A percentile compares a stretch with the other conserved stretches of the same genome.
Evolutionary conservation across 2,329 filamentous ascomycete species (phyloP).

Genomic region (Colletotrichum scovillei): DNA sequence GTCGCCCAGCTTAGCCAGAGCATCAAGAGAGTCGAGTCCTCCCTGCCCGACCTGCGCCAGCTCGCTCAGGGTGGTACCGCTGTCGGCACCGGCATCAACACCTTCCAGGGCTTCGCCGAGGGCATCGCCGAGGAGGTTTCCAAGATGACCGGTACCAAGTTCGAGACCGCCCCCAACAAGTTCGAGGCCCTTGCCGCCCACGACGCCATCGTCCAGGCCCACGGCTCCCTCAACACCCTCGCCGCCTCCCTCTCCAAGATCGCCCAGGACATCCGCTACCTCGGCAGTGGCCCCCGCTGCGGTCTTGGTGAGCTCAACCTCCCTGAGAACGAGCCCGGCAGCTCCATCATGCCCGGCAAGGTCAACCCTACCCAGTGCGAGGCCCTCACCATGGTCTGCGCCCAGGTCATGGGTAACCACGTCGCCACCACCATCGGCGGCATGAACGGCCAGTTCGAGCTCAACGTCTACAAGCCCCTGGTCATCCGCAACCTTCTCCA

Average conservation of each 20-base stretch:
- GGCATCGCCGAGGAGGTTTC: slow-evolving; percentile 90
- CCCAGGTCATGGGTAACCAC: slow-evolving; percentile 98
- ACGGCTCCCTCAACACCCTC: slow-evolving; percentile 92
- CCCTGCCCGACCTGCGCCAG: slow-evolving; percentile 84
- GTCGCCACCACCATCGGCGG: slow-evolving; percentile 92
- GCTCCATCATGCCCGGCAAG: slow-evolving; percentile 99
- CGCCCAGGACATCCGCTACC: slow-evolving; percentile 96
- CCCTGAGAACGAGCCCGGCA: slow-evolving; percentile 97
- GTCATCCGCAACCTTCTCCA: slow-evolving; percentile 96
- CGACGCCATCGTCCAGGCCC: slow-evolving; percentile 94
- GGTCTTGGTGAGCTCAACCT: slow-evolving; percentile 93
- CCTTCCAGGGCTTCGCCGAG: slow-evolving; percentile 95
- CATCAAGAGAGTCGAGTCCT: slow-evolving; percentile 85
- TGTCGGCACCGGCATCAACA: slow-evolving; percentile 97
- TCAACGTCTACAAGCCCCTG: slow-evolving; percentile 99
- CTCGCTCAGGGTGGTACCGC: slow-evolving; percentile 97
- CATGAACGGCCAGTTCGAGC: slow-evolving; percentile 97
- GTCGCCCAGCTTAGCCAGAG: slow-evolving; percentile 93
- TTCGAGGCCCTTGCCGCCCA: slow-evolving; percentile 97
- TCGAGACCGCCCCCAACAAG: slow-evolving; percentile 98
- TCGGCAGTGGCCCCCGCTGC: slow-evolving; percentile 94
- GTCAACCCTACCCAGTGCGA: slow-evolving; percentile 99
- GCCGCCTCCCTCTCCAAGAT: slow-evolving; percentile 96
- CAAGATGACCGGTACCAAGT: slow-evolving; percentile 92
- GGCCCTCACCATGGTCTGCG: slow-evolving; percentile 96